These are phyloP conservation scores for Fusarium chaquense DNA, from an alignment of 2,329 filamentous ascomycete genomes.

Conservation along the genomic window DNA sequence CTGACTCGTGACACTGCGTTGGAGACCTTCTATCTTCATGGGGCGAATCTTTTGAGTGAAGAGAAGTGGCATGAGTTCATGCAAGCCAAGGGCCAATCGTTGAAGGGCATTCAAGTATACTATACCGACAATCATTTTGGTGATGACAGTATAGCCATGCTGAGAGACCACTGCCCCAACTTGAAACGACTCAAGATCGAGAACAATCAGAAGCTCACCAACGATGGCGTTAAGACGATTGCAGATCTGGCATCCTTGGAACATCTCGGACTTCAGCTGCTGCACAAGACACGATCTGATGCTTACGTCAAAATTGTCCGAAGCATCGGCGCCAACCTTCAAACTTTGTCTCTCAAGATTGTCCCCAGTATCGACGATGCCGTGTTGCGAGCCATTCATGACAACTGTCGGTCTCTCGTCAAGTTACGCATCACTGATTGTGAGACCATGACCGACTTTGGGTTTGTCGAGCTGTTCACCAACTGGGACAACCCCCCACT, in stretches of 20 bases:
- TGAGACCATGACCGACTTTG: conserved; percentile 78
- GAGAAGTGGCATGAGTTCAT: conserved; percentile 80
- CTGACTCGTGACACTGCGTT: conserved; percentile 76
- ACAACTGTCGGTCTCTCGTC: conserved; percentile 72
- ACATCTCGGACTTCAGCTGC: conserved; percentile 80
- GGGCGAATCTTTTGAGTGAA: conserved; percentile 85
- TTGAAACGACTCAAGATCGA: conserved; percentile 82
- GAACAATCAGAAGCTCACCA: conserved; percentile 80
- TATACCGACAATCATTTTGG: conserved; percentile 86
- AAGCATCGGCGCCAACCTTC: conserved; percentile 73
- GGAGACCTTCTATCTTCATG: conserved; percentile 81
- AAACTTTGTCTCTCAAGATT: conserved; percentile 80
- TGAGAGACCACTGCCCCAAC: conserved; percentile 74
- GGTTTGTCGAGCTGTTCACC: conserved; percentile 78
- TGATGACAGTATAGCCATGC: conserved; percentile 73
- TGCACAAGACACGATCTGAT: conserved; percentile 66
- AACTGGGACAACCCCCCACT: conserved; percentile 81
- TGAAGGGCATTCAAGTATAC: conserved; percentile 81
- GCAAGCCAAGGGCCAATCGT: conserved; percentile 69
- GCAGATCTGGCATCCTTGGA: conserved; percentile 72
- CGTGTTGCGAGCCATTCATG: conserved; percentile 77
- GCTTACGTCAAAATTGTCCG: conserved; percentile 71
- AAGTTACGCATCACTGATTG: conserved; percentile 89
- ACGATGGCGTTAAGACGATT: conserved; percentile 74
- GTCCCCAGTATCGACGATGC: conserved; percentile 75